Evolutionary conservation across 495 filamentous ascomycete genomes (phyloP).

Genomic region (Lophium mytilinum): DNA sequence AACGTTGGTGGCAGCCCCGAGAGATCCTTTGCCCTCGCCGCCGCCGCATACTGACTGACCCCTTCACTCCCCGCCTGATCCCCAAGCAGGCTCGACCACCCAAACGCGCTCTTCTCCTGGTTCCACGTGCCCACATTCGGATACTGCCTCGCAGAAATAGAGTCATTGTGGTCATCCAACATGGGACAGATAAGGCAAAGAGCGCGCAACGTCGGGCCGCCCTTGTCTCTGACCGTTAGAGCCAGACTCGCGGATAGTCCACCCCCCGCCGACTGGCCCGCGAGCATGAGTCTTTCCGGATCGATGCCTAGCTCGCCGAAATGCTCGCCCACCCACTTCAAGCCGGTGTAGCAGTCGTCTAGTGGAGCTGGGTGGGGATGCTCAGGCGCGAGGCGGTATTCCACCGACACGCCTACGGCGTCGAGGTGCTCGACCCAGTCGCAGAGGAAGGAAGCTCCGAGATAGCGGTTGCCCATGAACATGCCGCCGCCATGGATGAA

Average conservation of each 20-base stretch:
- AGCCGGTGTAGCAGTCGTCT: slow-evolving; percentile 36
- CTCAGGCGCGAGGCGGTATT: slow-evolving; percentile 40
- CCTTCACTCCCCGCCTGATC: background rate
- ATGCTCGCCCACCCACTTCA: slow-evolving; percentile 37
- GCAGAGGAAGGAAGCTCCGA: slow-evolving; percentile 16
- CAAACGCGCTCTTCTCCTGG: background rate
- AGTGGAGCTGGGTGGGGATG: slow-evolving; percentile 29
- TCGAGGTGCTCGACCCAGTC: slow-evolving; percentile 20
- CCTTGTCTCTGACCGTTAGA: slow-evolving; percentile 37
- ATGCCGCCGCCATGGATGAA: slow-evolving; percentile 38
- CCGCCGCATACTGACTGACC: slow-evolving; percentile 2
- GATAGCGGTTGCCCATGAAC: slow-evolving; percentile 27
- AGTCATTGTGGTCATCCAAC: slow-evolving; percentile 7
- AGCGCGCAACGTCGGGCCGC: background rate
- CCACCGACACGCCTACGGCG: slow-evolving; percentile 25
- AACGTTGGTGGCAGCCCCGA: slow-evolving; percentile 2
- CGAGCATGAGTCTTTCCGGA: slow-evolving; percentile 31
- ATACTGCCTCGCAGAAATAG: slow-evolving; percentile 15
- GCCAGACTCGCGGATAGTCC: slow-evolving; percentile 37
- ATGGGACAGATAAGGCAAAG: background rate
- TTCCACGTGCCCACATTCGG: slow-evolving; percentile 25
- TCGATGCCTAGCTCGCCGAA: slow-evolving; percentile 37
- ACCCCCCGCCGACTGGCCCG: slow-evolving; percentile 38
- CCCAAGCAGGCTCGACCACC: background rate
- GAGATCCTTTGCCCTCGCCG: background rate